Evolutionary conservation across 768 basidiomycete species (phyloP).

Genomic region (Sarcodon sp.): DNA sequence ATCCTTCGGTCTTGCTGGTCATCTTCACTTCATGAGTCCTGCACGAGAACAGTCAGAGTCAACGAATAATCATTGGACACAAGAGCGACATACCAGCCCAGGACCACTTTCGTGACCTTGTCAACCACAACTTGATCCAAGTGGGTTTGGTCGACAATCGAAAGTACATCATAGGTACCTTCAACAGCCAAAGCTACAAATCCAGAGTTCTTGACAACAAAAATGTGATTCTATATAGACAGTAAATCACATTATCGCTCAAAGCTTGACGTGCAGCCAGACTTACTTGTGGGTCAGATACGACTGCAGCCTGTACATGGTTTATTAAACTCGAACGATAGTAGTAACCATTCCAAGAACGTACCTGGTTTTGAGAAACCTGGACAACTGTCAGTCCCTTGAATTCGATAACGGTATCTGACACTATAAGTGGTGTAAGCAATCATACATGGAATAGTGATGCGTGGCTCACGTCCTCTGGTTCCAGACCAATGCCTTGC

Average conservation of each 20-base stretch:
- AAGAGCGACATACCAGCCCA: conserved; percentile 35
- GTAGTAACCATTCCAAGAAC: background rate
- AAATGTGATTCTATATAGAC: conserved; percentile 44
- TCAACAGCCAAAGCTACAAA: conserved; percentile 69
- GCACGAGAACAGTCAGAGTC: conserved; percentile 1
- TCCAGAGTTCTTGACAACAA: conserved; percentile 68
- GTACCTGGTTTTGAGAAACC: conserved; percentile 70
- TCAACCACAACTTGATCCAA: conserved; percentile 48
- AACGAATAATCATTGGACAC: background rate
- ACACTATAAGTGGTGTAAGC: conserved; percentile 30
- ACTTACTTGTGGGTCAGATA: conserved; percentile 54
- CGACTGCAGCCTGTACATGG: conserved; percentile 37
- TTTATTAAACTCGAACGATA: background rate
- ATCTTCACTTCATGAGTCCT: conserved; percentile 70
- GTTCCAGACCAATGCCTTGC: conserved; percentile 62
- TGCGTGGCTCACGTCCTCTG: conserved; percentile 43
- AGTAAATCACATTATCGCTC: background rate
- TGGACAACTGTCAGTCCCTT: conserved; percentile 75
- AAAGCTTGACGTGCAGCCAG: conserved; percentile 8
- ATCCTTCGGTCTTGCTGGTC: conserved; percentile 38
- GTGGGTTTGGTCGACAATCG: conserved; percentile 79
- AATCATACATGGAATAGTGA: background rate
- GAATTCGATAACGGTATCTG: conserved; percentile 74
- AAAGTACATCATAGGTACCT: conserved; percentile 64
- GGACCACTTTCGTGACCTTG: conserved; percentile 39